Conservation (phyloP, 176 grass and related monocot species). For the Olyra latifolia region DNA sequence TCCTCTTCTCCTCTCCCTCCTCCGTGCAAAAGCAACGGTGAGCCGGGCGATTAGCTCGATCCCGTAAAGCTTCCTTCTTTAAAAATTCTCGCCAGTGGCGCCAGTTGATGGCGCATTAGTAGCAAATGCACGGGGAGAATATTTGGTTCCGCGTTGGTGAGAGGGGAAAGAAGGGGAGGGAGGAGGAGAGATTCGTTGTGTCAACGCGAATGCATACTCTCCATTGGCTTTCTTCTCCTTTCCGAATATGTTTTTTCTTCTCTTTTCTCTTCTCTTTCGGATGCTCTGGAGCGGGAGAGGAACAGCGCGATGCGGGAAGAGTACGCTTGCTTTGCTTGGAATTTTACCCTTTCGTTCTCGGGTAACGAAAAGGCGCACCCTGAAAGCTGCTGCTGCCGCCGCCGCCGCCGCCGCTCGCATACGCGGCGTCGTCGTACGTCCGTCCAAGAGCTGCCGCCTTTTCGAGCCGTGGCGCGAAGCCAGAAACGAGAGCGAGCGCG, state of each 20-base stretch:
- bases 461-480: not conserved
- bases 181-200: constrained; percentile 56
- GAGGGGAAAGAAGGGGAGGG: constrained; percentile 12
- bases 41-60: constrained; percentile 23
- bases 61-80: not conserved
- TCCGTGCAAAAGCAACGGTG: constrained; percentile 42
- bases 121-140: constrained; percentile 39
- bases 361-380: not conserved
- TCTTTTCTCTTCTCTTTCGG: not conserved
- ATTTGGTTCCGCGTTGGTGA: constrained; percentile 18
- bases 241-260: not conserved
- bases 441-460: not conserved
- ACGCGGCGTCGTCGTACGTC: not conserved
- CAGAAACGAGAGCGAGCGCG: not conserved
- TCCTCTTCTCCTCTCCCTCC: not conserved
- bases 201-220: constrained; percentile 54
- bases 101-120: constrained; percentile 44
- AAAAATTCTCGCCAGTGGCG: constrained; percentile 14
- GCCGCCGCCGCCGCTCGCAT: not conserved
- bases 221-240: not conserved
- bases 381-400: constrained; percentile 15
- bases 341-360: not conserved
- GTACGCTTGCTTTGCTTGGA: constrained; percentile 48
- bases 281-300: not conserved
- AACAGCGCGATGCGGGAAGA: constrained; percentile 44